phyloP scores from a whole-genome alignment of 2,329 filamentous ascomycete genomes.

The Ploettnerulaceae sp. region DNA sequence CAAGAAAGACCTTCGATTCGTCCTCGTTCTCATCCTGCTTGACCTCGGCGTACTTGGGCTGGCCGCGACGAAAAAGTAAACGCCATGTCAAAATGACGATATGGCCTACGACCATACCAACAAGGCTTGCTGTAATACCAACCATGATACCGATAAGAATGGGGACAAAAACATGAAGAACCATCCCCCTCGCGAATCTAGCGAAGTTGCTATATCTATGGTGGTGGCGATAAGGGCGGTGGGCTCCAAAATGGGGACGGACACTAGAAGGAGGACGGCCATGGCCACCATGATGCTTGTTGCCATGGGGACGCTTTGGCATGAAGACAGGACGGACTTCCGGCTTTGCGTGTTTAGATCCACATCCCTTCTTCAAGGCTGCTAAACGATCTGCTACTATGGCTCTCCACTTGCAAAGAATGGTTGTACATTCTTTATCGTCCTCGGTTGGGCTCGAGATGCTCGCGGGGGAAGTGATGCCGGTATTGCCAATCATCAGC shows the following conservation, averaged over 20 bases:
- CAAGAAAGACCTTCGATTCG: constrained; percentile 27
- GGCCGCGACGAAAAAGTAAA: constrained; percentile 45
- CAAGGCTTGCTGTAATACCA: constrained; percentile 60
- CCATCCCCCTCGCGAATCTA: constrained; percentile 49
- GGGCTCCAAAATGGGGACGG: constrained; percentile 17
- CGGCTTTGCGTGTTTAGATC: constrained; percentile 27
- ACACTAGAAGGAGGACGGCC: constrained; percentile 29
- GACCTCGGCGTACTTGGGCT: constrained; percentile 21
- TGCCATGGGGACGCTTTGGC: constrained; percentile 11
- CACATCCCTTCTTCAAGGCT: constrained; percentile 36
- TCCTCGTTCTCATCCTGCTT: constrained; percentile 19
- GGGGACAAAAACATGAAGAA: constrained; percentile 61
- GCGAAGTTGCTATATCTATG: constrained; percentile 39
- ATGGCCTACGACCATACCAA: constrained; percentile 63
- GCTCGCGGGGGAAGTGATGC: constrained; percentile 32
- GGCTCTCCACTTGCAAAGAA: constrained; percentile 52
- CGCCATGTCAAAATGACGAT: constrained; percentile 56
- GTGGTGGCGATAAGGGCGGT: constrained; percentile 33
- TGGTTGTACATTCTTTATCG: constrained; percentile 39
- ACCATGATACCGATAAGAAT: constrained; percentile 64
- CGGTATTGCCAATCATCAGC: constrained; percentile 49
- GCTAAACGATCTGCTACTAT: constrained; percentile 44
- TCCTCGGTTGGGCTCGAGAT: constrained; percentile 29
- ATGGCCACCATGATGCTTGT: constrained; percentile 22
- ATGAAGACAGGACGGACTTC: constrained; percentile 21